These are phyloP conservation scores for Rhododendron mucronatum DNA, from an alignment of 148 eudicot genomes.

Conservation along the genomic window DNA sequence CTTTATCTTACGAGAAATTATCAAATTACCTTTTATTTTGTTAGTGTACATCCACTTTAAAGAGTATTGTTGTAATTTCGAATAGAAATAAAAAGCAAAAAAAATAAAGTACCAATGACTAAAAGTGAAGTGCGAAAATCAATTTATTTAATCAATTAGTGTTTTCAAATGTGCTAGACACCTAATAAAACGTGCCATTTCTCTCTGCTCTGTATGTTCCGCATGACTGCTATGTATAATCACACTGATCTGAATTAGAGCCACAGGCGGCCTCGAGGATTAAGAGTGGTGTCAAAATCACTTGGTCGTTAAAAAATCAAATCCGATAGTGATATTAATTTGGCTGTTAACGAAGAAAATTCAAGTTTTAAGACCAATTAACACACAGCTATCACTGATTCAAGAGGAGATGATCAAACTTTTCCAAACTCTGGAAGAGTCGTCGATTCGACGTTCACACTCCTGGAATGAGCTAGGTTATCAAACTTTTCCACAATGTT, in stretches of 20 bases:
- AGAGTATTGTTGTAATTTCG: no score
- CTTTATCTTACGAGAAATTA: no score
- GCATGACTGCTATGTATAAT: not conserved
- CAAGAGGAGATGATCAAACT: not conserved
- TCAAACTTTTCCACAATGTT: not conserved
- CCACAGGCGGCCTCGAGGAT: not conserved
- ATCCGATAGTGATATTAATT: not conserved
- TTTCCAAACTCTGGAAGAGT: not conserved
- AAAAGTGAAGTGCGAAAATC: no score
- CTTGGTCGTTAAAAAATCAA: conserved; percentile 3
- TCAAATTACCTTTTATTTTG: no score
- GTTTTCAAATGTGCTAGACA: not conserved
- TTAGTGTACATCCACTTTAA: no score
- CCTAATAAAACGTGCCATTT: not conserved
- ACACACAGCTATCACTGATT: not conserved
- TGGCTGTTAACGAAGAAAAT: not conserved
- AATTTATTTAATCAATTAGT: no score
- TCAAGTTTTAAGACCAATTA: not conserved
- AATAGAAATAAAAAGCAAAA: no score
- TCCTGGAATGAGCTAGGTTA: not conserved
- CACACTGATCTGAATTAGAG: not conserved
- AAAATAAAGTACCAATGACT: no score
- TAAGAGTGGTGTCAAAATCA: not conserved
- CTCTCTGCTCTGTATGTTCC: not conserved
- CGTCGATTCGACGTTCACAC: not conserved